These are phyloP conservation scores for Leptographium procerum DNA, from an alignment of 2,329 filamentous ascomycete species.

Conservation along the genomic window DNA sequence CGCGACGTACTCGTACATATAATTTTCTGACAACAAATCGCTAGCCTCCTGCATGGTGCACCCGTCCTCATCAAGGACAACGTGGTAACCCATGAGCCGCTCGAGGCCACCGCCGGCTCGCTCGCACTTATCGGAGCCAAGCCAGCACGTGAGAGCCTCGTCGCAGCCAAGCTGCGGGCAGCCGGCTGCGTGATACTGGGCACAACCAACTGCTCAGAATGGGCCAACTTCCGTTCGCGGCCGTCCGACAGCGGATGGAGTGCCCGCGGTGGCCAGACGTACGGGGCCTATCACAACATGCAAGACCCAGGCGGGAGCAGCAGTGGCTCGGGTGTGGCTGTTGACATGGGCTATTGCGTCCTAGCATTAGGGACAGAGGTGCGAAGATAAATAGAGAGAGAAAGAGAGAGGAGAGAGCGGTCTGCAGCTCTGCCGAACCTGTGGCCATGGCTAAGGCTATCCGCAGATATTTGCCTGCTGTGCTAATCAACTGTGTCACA, in stretches of 20 bases:
- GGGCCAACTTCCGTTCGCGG: slow-evolving; percentile 10
- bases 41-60: slow-evolving; percentile 7
- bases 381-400: slow-evolving; percentile 14
- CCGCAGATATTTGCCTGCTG: not conserved
- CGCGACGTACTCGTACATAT: no score
- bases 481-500: not conserved
- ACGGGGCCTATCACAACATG: slow-evolving; percentile 7
- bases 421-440: no score
- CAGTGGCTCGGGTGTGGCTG: slow-evolving; percentile 48
- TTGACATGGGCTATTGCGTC: slow-evolving; percentile 47
- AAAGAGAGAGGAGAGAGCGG: no score
- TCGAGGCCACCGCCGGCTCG: slow-evolving; percentile 46
- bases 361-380: slow-evolving; percentile 53
- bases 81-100: slow-evolving; percentile 47
- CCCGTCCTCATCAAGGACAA: slow-evolving; percentile 41
- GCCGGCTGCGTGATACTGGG: slow-evolving; percentile 11
- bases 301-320: slow-evolving; percentile 43
- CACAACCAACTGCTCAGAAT: slow-evolving; percentile 11
- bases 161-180: slow-evolving; percentile 4
- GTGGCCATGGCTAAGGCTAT: no score
- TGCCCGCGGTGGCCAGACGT: slow-evolving; percentile 11
- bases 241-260: slow-evolving; percentile 12
- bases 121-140: slow-evolving; percentile 37
- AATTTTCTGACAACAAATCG: not conserved
- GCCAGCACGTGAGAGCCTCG: slow-evolving; percentile 14